A percentile compares a stretch with the other conserved stretches of the same genome.
Conservation (phyloP, 768 basidiomycete species). For the Naganishia onofrii region DNA sequence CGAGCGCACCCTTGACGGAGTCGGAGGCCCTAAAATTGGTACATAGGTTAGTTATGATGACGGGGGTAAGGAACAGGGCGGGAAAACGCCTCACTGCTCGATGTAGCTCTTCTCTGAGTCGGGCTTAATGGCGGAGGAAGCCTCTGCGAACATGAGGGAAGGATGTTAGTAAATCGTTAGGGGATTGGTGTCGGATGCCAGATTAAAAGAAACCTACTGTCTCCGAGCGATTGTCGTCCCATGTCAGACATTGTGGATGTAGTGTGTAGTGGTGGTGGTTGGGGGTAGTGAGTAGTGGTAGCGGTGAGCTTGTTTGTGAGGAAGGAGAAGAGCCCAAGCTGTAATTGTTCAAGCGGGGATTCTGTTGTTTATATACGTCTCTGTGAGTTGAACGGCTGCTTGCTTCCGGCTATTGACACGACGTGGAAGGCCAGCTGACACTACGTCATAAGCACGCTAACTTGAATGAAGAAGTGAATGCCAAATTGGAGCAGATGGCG, state of each 20-base stretch:
- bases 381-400: too few relatives aligned
- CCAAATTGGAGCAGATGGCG: background rate
- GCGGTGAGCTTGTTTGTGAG: background rate
- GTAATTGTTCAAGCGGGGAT: background rate
- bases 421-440: constrained; percentile 18
- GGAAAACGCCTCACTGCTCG: too few relatives aligned
- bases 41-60: too few relatives aligned
- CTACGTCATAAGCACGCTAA: constrained; percentile 12
- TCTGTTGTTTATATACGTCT: constrained; percentile 1
- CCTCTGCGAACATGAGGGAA: background rate
- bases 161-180: constrained; percentile 5
- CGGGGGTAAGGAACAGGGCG: too few relatives aligned
- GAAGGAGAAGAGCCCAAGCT: background rate
- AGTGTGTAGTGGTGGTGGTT: constrained; percentile 28
- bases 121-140: constrained; percentile 27
- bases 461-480: background rate
- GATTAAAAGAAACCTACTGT: constrained; percentile 4
- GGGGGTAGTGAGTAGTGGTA: background rate
- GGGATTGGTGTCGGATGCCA: too few relatives aligned
- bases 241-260: constrained; percentile 51
- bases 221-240: constrained; percentile 40
- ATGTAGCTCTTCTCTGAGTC: constrained; percentile 29
- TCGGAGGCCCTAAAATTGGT: too few relatives aligned
- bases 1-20: constrained; percentile 34
- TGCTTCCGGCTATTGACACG: constrained; percentile 10